Conservation (phyloP, 768 basidiomycete genomes). For the Naematelia encephala region DNA sequence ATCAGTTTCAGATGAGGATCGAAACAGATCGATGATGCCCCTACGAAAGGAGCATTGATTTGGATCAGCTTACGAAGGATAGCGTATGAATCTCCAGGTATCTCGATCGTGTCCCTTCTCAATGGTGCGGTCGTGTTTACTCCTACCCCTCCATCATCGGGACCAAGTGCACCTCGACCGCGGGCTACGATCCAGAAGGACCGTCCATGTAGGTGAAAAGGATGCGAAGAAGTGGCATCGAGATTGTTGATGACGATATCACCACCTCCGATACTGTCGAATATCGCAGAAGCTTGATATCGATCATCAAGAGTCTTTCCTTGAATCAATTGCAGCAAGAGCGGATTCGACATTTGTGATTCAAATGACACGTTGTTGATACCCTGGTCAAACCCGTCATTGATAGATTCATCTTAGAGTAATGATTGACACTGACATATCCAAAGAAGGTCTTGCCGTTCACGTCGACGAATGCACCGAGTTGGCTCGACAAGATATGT, state of each 20-base stretch:
- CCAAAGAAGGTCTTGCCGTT: constrained; percentile 12
- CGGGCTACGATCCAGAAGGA: constrained; percentile 8
- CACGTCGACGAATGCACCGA: constrained; percentile 18
- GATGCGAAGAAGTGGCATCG: constrained; percentile 7
- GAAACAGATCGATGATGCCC: no score
- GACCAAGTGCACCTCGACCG: background rate
- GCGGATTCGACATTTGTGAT: background rate
- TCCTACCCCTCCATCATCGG: background rate
- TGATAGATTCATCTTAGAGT: background rate
- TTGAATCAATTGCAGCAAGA: background rate
- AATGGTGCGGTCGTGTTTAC: constrained; percentile 52
- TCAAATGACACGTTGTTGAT: background rate
- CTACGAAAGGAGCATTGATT: no score
- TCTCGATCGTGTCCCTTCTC: constrained; percentile 54
- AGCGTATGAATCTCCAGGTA: constrained; percentile 37
- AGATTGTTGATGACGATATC: constrained; percentile 16
- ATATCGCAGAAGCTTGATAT: background rate
- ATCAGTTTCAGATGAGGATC: no score
- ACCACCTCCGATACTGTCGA: background rate
- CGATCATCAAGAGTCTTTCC: background rate
- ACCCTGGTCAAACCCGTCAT: constrained; percentile 2
- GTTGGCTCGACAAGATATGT: constrained; percentile 8
- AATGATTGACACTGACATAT: constrained; percentile 9
- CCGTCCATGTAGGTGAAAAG: constrained; percentile 11
- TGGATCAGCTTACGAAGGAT: no score